These are phyloP conservation scores for Amauroascus niger DNA, from an alignment of 2,329 filamentous ascomycete species.

Conservation along the genomic window DNA sequence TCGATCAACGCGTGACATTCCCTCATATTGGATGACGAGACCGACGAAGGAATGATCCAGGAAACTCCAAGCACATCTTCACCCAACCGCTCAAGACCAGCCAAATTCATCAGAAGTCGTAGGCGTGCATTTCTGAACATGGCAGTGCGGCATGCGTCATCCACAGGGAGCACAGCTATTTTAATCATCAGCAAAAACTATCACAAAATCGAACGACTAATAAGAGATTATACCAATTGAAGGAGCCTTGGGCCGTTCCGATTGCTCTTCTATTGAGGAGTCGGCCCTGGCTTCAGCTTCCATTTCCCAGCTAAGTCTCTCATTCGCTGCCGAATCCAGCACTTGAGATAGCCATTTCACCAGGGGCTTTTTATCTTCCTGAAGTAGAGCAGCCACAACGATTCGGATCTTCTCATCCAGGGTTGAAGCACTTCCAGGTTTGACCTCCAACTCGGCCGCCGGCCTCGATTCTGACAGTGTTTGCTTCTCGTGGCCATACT, in stretches of 20 bases:
- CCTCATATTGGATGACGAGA: conserved; percentile 56
- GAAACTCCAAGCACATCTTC: conserved; percentile 65
- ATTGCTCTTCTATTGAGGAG: conserved; percentile 26
- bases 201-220: neutral
- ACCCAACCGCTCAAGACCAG: conserved; percentile 58
- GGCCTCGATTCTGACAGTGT: conserved; percentile 57
- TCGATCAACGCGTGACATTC: conserved; percentile 63
- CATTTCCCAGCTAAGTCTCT: conserved; percentile 69
- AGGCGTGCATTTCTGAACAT: conserved; percentile 87
- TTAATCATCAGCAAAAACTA: conserved; percentile 4
- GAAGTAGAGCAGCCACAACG: conserved; percentile 66
- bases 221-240: conserved; percentile 39
- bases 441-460: conserved; percentile 75
- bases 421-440: conserved; percentile 53
- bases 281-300: conserved; percentile 53
- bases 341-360: conserved; percentile 74
- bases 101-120: conserved; percentile 68
- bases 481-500: conserved; percentile 82
- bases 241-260: conserved; percentile 21
- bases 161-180: conserved; percentile 53
- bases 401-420: conserved; percentile 65
- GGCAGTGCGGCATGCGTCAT: conserved; percentile 56
- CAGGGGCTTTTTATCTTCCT: conserved; percentile 65
- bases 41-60: conserved; percentile 64
- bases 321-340: conserved; percentile 56